Conservation (phyloP, 495 filamentous ascomycete species). For the Tuber borchii region DNA sequence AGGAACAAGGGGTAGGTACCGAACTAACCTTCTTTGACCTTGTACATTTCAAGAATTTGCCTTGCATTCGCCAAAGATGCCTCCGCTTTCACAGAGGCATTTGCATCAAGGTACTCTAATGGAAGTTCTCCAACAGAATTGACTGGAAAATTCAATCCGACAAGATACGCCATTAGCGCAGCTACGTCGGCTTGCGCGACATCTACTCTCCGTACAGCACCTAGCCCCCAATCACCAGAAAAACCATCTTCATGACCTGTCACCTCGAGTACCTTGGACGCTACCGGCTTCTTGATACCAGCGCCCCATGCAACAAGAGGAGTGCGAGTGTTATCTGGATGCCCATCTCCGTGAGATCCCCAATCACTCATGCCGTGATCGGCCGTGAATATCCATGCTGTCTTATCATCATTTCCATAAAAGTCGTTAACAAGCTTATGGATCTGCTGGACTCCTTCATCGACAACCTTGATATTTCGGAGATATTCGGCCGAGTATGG, state of each 20-base stretch:
- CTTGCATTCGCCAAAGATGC: constrained; percentile 79
- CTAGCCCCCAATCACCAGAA: constrained; percentile 79
- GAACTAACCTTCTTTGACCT: constrained; percentile 66
- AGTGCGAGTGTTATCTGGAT: constrained; percentile 94
- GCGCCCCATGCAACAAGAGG: constrained; percentile 93
- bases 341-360: constrained; percentile 95
- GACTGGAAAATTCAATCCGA: constrained; percentile 81
- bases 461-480: constrained; percentile 89
- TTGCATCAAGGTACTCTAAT: constrained; percentile 67
- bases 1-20: not conserved
- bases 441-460: constrained; percentile 77
- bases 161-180: constrained; percentile 93
- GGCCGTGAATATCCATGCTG: constrained; percentile 93
- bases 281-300: constrained; percentile 67
- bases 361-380: constrained; percentile 99
- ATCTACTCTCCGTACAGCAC: constrained; percentile 75
- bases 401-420: constrained; percentile 75
- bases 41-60: constrained; percentile 93
- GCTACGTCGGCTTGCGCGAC: constrained; percentile 93
- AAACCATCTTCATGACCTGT: constrained; percentile 85
- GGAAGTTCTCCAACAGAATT: constrained; percentile 96
- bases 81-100: constrained; percentile 68
- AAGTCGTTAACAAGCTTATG: constrained; percentile 77
- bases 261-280: not conserved
- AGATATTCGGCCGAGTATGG: constrained; percentile 96